Evolutionary conservation across 2,329 filamentous ascomycete species (phyloP), one percentile per base, ranked within the genome.

Genomic region (Talaromyces sp.): DNA sequence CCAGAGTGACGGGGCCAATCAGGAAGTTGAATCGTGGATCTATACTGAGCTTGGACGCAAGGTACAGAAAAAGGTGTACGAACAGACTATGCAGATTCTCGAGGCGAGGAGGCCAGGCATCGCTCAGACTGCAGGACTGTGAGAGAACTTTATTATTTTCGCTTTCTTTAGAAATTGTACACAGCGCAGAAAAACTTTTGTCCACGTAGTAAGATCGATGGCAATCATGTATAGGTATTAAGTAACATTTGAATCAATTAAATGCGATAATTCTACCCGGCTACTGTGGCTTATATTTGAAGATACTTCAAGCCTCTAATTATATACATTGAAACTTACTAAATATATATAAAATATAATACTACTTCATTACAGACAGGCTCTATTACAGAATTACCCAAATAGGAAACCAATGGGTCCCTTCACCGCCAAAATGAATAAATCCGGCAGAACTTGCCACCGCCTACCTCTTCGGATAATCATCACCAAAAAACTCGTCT

Each of bases 1-100:
- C 14, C 57, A 51, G 41, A 50, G 52, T 3, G 52, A 59, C n/a
- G 57, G 57, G 9, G 24, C 29, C 6, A 59, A 59, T 50, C 57
- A 55, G 26, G 52, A 51, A 17, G 52, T 59, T 27, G 52, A 59
- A 7, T 24, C 57, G 11, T 59, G 57, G 57, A 59, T 59, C 24
- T 59, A 59, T 55, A 59, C 38, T 1, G 57, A 59, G 6, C 2
- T 59, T 24, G 57, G 57, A 27, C 17, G 6, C 8, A 59, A 17
- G 51, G 57, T 59, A 12, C 57, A 59, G 41, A 59, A 50, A 41
- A 54, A 54, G 51, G 57, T 19, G 8, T 59, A 46, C 12, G 51
- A 59, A 14, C 57, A 59, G 29, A 59, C 51, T 35, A 21, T 59
- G 11, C 24, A 2, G 5, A 59, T 59, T 54, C 41, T 59, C 8